Base-by-base conservation (phyloP, 305 asterid species). In the Andrographis paniculata region DNA sequence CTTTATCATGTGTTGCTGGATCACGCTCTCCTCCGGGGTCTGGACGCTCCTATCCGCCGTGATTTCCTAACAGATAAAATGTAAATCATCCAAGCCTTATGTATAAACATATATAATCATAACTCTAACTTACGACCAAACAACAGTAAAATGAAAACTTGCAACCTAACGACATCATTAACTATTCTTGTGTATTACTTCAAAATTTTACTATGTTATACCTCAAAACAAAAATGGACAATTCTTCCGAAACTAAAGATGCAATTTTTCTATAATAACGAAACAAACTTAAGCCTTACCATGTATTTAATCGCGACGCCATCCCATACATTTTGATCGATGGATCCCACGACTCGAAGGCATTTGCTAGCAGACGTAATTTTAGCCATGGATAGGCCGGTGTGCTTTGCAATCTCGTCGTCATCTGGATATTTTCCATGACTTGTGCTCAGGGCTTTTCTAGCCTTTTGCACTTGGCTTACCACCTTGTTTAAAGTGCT, bases 271-370 rank as follows among this genome's bases (percentile, higher is more conserved):
- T n/a, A n/a, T n/a, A n/a, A n/a, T n/a, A n/a, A n/a, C n/a, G n/a
- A n/a, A n/a, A n/a, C n/a, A n/a, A n/a, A n/a, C 15, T 42, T 33
- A 17, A 44, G 35, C n/a, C 73, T 24, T 72, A 79, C 94, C 80
- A 68, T 27, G 73, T 47, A 74, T 55, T 69, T 77, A 30, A 69
- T 46, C 37, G 42, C 66, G 57, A 45, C 62, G 64, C 37, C 56
- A 27, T 80, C 73, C 46, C 80, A 82, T 17, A 87, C 51, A 65
- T 76, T 86, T 62, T 70, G 87, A 70, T 87, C 89, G 45, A 87
- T 62, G 16, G 94, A 87, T 60, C 89, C 87, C 61, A 87, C 94
- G 20, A 80, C 81, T 61, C 85, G 73, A 38, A 70, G 78, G 53
- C 89, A 80, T 64, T 65, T 74, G 72, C 80, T 67, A 42, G 78